These are phyloP conservation scores for Syzygium oleosum DNA, from an alignment of 345 rosid genomes.

Conservation along the genomic window DNA sequence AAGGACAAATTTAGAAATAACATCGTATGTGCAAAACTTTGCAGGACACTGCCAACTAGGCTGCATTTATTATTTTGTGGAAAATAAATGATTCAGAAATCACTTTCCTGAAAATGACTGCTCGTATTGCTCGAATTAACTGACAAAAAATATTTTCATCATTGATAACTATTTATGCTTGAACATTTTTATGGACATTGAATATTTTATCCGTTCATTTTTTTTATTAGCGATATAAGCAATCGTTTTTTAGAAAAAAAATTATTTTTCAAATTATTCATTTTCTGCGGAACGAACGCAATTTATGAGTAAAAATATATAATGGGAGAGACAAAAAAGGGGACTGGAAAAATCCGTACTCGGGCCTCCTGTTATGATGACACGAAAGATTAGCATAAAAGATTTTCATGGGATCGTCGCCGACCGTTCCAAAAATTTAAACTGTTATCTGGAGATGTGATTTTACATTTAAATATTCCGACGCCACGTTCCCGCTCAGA, in stretches of 20 bases:
- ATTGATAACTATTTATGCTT: no score
- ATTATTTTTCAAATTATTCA: no score
- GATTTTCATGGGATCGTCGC: fast-evolving
- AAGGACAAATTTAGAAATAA: neutral
- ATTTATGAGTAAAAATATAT: neutral
- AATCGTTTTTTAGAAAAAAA: no score
- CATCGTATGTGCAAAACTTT: neutral
- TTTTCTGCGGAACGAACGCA: no score
- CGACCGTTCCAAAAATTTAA: neutral
- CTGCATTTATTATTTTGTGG: no score
- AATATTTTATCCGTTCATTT: no score
- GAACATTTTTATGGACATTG: no score
- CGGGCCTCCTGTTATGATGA: neutral
- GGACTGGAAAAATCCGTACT: neutral
- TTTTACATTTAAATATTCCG: neutral
- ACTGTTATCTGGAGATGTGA: fast-evolving
- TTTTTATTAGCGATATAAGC: no score
- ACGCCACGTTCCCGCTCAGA: fast-evolving
- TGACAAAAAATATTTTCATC: no score
- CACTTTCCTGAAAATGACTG: no score
- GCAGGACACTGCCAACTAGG: fast-evolving
- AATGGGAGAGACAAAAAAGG: neutral
- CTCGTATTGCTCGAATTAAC: no score
- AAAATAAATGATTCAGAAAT: no score
- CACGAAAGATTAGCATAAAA: neutral